phyloP scores from a whole-genome alignment of 371 early-diverging fungal genomes.

The Zychaea mexicana region DNA sequence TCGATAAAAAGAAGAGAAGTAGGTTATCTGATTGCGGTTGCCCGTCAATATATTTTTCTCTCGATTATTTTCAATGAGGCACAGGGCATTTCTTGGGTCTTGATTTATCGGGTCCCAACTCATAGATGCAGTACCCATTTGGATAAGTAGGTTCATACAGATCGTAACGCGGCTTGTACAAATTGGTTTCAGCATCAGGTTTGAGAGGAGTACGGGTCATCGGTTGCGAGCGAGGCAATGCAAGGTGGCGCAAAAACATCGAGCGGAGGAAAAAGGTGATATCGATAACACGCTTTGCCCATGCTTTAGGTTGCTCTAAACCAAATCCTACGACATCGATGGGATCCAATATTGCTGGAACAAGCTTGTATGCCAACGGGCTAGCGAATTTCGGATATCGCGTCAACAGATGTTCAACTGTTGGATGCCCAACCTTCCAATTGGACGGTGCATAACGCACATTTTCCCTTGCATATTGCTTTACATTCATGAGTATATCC shows the following conservation, averaged over 20 bases:
- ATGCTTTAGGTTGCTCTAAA: background rate
- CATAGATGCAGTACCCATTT: constrained; percentile 38
- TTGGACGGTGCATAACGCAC: constrained; percentile 24
- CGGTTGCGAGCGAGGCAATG: constrained; percentile 28
- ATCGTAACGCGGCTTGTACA: constrained; percentile 30
- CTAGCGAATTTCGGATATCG: constrained; percentile 25
- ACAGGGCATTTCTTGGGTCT: constrained; percentile 20
- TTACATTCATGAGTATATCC: too few species aligned
- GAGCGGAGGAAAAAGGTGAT: background rate
- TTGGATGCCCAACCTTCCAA: constrained; percentile 25
- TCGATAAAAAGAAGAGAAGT: too few species aligned
- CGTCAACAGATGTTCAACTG: constrained; percentile 23
- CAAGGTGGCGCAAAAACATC: constrained; percentile 16
- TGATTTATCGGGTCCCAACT: constrained; percentile 42
- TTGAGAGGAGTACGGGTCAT: constrained; percentile 28
- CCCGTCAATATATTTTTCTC: too few species aligned
- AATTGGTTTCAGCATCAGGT: constrained; percentile 22
- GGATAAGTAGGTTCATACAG: constrained; percentile 28
- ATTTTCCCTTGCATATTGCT: constrained; percentile 15
- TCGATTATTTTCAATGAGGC: background rate
- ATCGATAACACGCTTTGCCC: background rate
- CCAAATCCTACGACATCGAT: constrained; percentile 29
- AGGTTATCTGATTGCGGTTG: too few species aligned
- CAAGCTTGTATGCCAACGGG: constrained; percentile 1
- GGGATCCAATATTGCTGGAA: constrained; percentile 23